These are phyloP conservation scores for Grosmannia serpens DNA, from an alignment of 2,329 filamentous ascomycete species.

Conservation along the genomic window DNA sequence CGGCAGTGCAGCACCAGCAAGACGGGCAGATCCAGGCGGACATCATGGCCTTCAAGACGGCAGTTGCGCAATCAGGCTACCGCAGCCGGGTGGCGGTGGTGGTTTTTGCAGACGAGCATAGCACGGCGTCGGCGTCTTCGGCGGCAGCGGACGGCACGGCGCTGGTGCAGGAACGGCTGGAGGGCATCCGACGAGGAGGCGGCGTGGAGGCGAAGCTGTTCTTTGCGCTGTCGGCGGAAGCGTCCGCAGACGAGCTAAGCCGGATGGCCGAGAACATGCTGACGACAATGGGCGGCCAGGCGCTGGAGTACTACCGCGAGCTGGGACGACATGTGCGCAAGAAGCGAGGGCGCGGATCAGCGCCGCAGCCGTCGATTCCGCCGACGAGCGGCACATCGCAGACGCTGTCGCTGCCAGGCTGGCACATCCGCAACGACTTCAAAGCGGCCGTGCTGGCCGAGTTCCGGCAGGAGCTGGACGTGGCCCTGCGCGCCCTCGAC, in stretches of 20 bases:
- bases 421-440: constrained; percentile 91
- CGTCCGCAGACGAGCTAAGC: constrained; percentile 58
- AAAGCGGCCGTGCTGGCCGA: constrained; percentile 86
- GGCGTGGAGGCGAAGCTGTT: constrained; percentile 74
- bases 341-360: constrained; percentile 69
- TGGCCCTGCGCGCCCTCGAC: constrained; percentile 74
- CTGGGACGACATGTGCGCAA: constrained; percentile 84
- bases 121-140: too few species aligned
- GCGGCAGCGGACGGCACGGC: neutral
- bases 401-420: constrained; percentile 72
- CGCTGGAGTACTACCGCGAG: constrained; percentile 87
- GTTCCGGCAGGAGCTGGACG: constrained; percentile 86
- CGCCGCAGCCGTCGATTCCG: constrained; percentile 70
- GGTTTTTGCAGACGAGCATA: constrained; percentile 55
- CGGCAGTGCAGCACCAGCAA: constrained; percentile 44
- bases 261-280: constrained; percentile 66
- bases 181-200: constrained; percentile 67
- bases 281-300: constrained; percentile 57
- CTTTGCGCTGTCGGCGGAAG: constrained; percentile 70
- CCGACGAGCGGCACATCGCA: constrained; percentile 77
- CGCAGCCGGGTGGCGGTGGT: constrained; percentile 69
- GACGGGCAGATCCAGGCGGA: constrained; percentile 85
- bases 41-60: constrained; percentile 63
- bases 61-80: constrained; percentile 58
- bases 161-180: constrained; percentile 54